phyloP scores from a whole-genome alignment of 2,329 filamentous ascomycete species.

The Colletotrichum eremochloae region DNA sequence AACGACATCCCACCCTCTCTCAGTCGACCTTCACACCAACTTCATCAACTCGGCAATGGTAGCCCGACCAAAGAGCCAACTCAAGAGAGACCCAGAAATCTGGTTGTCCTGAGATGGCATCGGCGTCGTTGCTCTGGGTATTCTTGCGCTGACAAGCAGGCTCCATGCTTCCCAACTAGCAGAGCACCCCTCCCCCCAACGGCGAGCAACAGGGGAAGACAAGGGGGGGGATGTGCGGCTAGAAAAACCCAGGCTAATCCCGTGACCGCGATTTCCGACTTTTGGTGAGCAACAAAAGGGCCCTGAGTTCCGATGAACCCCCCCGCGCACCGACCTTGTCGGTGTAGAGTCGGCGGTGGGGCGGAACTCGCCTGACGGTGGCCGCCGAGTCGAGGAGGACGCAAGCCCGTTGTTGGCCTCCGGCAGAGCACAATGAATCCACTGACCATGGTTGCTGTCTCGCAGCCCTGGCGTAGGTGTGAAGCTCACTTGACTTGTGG shows the following conservation, averaged over 20 bases:
- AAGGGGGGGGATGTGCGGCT: neutral
- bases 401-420: slow-evolving; percentile 36
- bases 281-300: slow-evolving; percentile 25
- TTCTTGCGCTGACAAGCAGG: neutral
- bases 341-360: slow-evolving; percentile 36
- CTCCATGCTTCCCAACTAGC: neutral
- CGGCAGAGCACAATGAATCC: slow-evolving; percentile 5
- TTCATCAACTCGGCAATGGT: neutral
- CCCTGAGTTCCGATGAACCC: slow-evolving; percentile 33
- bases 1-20: slow-evolving; percentile 26
- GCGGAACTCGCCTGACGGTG: slow-evolving; percentile 30
- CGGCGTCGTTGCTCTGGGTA: neutral
- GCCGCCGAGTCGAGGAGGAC: slow-evolving; percentile 23
- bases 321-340: slow-evolving; percentile 33
- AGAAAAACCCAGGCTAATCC: slow-evolving; percentile 22
- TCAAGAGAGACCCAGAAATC: neutral
- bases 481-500: neutral
- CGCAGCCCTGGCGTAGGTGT: slow-evolving; percentile 8
- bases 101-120: slow-evolving; percentile 2
- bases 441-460: slow-evolving; percentile 8
- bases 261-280: slow-evolving; percentile 26
- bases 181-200: slow-evolving; percentile 6
- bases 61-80: neutral
- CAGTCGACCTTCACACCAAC: slow-evolving; percentile 7
- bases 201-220: slow-evolving; percentile 1